Percentiles rank a stretch among this genome's conserved stretches.
These are phyloP conservation scores for Laguncularia racemosa DNA, from an alignment of 345 rosid genomes.

Conservation along the genomic window DNA sequence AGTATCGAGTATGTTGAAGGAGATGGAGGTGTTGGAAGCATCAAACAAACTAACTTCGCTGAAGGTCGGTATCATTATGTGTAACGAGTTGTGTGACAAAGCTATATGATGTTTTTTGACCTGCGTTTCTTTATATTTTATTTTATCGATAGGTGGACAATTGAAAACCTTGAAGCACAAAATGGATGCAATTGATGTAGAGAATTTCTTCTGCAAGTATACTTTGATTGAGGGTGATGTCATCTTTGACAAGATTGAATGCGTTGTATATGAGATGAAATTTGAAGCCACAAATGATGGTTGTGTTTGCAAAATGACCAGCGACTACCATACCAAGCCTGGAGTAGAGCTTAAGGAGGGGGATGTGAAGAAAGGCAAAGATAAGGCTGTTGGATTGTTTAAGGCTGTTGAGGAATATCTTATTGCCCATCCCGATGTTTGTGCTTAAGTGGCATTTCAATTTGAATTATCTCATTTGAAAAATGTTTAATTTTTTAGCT, in stretches of 20 bases:
- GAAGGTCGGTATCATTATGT: conserved; percentile 5
- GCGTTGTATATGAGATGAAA: conserved; percentile 15
- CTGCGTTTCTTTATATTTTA: no score
- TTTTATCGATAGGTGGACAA: conserved; percentile 11
- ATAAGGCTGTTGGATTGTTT: conserved; percentile 24
- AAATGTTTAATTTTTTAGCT: no score
- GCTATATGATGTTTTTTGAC: no score
- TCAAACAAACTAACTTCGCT: conserved; percentile 3
- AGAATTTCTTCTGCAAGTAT: conserved; percentile 21
- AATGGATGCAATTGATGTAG: conserved; percentile 25
- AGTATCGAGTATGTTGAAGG: conserved; percentile 1
- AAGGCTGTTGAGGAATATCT: conserved; percentile 33
- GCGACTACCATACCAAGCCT: conserved; percentile 25
- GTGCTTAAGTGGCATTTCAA: conserved; percentile 7
- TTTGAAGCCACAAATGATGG: conserved; percentile 26
- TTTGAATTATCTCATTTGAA: no score
- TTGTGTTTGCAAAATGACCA: conserved; percentile 24
- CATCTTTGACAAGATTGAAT: conserved; percentile 15
- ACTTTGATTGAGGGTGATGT: conserved; percentile 33
- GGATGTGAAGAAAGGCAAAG: conserved; percentile 27
- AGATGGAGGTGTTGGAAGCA: conserved; percentile 10
- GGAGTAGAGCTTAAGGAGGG: conserved; percentile 22
- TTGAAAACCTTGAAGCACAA: conserved; percentile 26
- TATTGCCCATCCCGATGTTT: conserved; percentile 23
- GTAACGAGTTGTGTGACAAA: no score